A percentile compares a stretch with the other conserved stretches of the same genome.
Evolutionary conservation across 495 filamentous ascomycete species (phyloP).

Genomic region (Aspergillus haitiensis): DNA sequence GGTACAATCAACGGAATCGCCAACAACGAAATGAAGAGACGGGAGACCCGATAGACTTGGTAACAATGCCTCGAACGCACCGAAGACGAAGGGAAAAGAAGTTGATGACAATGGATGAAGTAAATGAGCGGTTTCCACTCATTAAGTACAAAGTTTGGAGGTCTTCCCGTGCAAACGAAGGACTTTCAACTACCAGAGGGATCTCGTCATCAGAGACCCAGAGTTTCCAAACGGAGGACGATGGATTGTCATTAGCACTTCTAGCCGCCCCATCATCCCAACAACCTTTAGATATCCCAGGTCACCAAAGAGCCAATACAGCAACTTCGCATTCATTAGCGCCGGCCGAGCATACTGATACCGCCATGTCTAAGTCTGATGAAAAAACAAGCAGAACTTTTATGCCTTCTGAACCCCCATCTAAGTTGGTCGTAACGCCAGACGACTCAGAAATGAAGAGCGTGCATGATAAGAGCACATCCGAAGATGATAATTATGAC

Average conservation of each 20-base stretch:
- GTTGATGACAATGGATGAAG: conserved; percentile 97
- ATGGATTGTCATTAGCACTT: conserved; percentile 16
- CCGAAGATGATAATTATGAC: conserved; percentile 73
- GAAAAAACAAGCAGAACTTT: conserved; percentile 23
- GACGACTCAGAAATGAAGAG: conserved; percentile 6
- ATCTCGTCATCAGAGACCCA: conserved; percentile 64
- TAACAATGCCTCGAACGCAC: conserved; percentile 75
- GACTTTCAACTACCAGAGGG: conserved; percentile 80
- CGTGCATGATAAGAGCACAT: not conserved
- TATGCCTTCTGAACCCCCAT: not conserved
- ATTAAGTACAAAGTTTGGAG: conserved; percentile 97
- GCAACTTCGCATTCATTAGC: conserved; percentile 18
- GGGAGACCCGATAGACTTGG: conserved; percentile 79
- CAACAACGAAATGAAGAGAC: conserved; percentile 75
- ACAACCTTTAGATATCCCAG: conserved; percentile 19
- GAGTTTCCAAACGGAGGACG: conserved; percentile 27
- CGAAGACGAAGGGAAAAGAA: conserved; percentile 91
- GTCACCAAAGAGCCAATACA: conserved; percentile 25
- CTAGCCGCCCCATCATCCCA: conserved; percentile 13
- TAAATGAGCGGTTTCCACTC: conserved; percentile 94
- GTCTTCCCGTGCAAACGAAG: conserved; percentile 75
- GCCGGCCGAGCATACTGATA: conserved; percentile 17
- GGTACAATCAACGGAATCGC: conserved; percentile 94
- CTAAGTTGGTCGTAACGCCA: conserved; percentile 1
- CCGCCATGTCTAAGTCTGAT: conserved; percentile 15